Conservation (phyloP, 164 flowering plant species). For the Stephania yunnanensis region DNA sequence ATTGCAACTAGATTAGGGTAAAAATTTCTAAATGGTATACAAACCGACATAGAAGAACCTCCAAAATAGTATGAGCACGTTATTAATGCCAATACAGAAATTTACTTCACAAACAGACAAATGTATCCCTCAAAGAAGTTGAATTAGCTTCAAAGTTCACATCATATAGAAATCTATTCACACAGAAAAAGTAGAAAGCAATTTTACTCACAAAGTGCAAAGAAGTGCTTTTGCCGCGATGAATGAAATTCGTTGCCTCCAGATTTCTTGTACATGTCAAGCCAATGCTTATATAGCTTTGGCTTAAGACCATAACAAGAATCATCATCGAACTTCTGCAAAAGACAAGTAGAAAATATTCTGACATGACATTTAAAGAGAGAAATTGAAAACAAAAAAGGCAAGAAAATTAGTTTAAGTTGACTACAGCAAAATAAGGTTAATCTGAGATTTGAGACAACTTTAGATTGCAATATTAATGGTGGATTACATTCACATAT, state of each 20-base stretch:
- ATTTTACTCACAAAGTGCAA: slow-evolving; percentile 66
- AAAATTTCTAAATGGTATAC: neutral
- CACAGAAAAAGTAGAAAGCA: neutral
- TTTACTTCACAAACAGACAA: neutral
- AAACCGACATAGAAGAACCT: neutral
- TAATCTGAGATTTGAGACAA: neutral
- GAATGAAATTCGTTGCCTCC: slow-evolving; percentile 61
- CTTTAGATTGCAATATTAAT: neutral
- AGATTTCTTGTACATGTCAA: slow-evolving; percentile 40
- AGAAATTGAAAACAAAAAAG: neutral
- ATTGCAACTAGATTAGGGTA: neutral
- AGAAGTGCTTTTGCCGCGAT: slow-evolving; percentile 59
- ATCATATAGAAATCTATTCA: neutral
- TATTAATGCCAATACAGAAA: neutral
- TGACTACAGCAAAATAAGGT: neutral
- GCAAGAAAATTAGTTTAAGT: no score
- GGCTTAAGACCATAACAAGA: slow-evolving; percentile 37
- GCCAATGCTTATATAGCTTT: slow-evolving; percentile 63
- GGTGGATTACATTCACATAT: neutral
- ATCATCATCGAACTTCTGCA: slow-evolving; percentile 23
- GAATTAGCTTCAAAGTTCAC: neutral
- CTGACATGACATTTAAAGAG: neutral
- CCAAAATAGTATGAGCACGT: neutral
- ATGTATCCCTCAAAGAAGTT: neutral
- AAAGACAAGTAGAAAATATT: neutral